Percentiles rank a stretch among this genome's conserved stretches.
phyloP scores from a whole-genome alignment of 2,329 filamentous ascomycete species.

The Pyricularia sp. region DNA sequence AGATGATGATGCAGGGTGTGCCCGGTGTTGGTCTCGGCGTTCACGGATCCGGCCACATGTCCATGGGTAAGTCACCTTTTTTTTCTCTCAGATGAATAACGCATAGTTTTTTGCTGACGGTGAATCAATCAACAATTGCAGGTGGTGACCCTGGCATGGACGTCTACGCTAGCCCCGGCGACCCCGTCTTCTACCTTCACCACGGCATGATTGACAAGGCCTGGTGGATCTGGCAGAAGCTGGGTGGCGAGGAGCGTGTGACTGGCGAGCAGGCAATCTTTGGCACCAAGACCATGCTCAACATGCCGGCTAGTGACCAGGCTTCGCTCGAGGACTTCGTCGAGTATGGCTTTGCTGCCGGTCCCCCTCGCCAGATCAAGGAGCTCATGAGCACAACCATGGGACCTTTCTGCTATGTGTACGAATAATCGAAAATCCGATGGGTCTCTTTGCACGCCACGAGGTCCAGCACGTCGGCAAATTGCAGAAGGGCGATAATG shows the following conservation, averaged over 20 bases:
- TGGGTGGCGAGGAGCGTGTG: neutral
- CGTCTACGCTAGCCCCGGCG: constrained; percentile 13
- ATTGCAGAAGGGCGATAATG: neutral
- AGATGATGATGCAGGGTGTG: neutral
- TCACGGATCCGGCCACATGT: neutral
- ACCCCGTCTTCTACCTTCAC: constrained; percentile 25
- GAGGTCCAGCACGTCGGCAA: neutral
- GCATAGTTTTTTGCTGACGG: neutral
- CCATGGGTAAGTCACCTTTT: neutral
- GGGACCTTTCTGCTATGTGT: constrained; percentile 21
- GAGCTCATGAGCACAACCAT: constrained; percentile 19
- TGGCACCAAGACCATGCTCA: constrained; percentile 15
- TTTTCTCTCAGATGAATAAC: neutral
- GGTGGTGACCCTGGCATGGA: neutral
- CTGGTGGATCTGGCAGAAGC: constrained; percentile 22
- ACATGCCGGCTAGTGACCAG: constrained; percentile 16
- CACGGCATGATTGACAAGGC: constrained; percentile 24
- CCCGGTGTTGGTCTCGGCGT: neutral
- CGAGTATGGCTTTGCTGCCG: constrained; percentile 19
- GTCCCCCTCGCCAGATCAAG: constrained; percentile 14
- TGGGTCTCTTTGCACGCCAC: neutral
- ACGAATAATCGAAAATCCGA: constrained; percentile 11
- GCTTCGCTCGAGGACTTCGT: constrained; percentile 16
- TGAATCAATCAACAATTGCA: neutral
- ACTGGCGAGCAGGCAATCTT: neutral